A percentile compares a stretch with the other conserved stretches of the same genome.
These are phyloP conservation scores for Chamaenerion angustifolium DNA, from an alignment of 345 rosid species.

Conservation along the genomic window DNA sequence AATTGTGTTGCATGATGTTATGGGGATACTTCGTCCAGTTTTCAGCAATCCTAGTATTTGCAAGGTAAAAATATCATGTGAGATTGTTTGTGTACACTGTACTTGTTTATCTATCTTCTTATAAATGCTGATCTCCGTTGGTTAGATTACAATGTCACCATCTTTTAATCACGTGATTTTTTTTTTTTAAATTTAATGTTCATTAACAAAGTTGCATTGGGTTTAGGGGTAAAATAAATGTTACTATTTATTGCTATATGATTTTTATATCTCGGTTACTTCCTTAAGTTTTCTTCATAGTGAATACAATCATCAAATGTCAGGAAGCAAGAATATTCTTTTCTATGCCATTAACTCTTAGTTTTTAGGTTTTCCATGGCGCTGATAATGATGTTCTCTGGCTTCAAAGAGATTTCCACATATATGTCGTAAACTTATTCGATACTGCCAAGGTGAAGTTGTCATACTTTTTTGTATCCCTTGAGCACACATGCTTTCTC, in stretches of 20 bases:
- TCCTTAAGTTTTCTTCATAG: neutral
- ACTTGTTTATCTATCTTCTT: neutral
- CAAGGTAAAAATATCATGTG: slow-evolving; percentile 33
- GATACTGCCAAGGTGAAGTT: slow-evolving; percentile 82
- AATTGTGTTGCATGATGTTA: slow-evolving; percentile 61
- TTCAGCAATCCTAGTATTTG: slow-evolving; percentile 65
- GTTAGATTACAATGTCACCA: too few relatives aligned
- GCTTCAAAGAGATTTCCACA: slow-evolving; percentile 93
- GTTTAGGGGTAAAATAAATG: neutral
- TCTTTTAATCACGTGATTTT: too few relatives aligned
- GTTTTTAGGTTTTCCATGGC: slow-evolving; percentile 76
- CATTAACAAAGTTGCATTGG: too few relatives aligned
- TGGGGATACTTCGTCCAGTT: slow-evolving; percentile 53
- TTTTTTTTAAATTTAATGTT: too few relatives aligned
- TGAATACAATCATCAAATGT: neutral
- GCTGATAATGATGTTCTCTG: slow-evolving; percentile 90
- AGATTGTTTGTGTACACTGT: neutral
- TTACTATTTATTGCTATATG: neutral
- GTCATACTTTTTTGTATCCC: neutral
- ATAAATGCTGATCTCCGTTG: too few relatives aligned
- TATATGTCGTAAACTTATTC: slow-evolving; percentile 79
- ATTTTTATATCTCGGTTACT: too few relatives aligned
- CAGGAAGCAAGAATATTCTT: too few relatives aligned
- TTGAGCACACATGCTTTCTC: neutral
- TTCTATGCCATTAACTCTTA: too few relatives aligned